Evolutionary conservation across 108 stramenopile genomes (phyloP).

Genomic region (Discostella stelligeroides): DNA sequence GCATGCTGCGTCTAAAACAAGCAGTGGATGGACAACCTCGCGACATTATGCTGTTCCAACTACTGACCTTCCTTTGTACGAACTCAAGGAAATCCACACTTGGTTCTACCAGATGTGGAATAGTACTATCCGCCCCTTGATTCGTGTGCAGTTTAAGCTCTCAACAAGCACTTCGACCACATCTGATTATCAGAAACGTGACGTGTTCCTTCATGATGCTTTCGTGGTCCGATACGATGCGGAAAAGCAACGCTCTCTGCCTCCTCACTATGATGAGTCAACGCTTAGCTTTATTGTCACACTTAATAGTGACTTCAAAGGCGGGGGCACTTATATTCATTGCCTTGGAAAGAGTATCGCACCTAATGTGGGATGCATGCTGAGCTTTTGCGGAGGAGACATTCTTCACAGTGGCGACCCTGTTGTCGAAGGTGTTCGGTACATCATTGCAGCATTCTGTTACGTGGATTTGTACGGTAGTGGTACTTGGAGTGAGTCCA

Average conservation of each 20-base stretch:
- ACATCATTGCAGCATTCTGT: conserved; percentile 49
- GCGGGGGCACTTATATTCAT: conserved; percentile 88
- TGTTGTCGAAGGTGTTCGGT: conserved; percentile 44
- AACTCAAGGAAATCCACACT: conserved; percentile 49
- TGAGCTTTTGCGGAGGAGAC: conserved; percentile 52
- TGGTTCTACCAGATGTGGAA: conserved; percentile 61
- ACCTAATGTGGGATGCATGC: conserved; percentile 43
- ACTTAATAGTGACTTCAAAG: conserved; percentile 79
- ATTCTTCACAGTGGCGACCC: conserved; percentile 55
- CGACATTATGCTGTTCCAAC: conserved; percentile 97
- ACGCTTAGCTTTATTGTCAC: conserved; percentile 89
- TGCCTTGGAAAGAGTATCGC: conserved; percentile 34
- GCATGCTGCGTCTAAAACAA: too few relatives aligned
- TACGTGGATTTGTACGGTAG: conserved; percentile 38
- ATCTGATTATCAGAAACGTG: conserved; percentile 15
- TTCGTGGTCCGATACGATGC: conserved; percentile 90
- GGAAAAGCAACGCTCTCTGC: conserved; percentile 65
- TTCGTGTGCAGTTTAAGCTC: conserved; percentile 37
- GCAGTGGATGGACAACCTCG: conserved; percentile 90
- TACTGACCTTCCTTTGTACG: conserved; percentile 89
- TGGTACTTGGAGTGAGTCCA: too few relatives aligned
- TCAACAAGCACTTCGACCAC: neutral
- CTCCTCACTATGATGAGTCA: conserved; percentile 91
- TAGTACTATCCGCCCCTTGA: conserved; percentile 33
- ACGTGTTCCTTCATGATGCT: conserved; percentile 82